These are phyloP conservation scores for Cucumis melo DNA, from an alignment of 306 rosid genomes.

Conservation along the genomic window DNA sequence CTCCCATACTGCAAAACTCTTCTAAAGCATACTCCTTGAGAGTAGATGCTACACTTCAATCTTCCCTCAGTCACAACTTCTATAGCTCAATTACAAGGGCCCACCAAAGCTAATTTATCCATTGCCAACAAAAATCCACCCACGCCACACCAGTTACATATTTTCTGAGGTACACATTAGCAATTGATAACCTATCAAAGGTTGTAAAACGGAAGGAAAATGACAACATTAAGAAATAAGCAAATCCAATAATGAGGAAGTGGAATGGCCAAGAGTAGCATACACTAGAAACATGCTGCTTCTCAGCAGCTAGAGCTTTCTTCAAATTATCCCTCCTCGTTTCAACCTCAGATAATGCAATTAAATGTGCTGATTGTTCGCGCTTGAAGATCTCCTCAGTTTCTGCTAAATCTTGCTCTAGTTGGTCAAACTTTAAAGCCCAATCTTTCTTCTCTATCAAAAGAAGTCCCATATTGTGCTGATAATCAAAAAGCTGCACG, in stretches of 20 bases:
- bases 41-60: background rate
- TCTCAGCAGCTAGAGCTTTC: constrained; percentile 47
- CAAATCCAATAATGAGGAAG: background rate
- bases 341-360: constrained; percentile 58
- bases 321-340: constrained; percentile 62
- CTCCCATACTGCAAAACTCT: background rate
- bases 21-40: background rate
- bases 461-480: constrained; percentile 84
- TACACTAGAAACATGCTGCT: constrained; percentile 62
- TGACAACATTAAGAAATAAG: background rate
- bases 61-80: background rate
- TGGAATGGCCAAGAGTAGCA: constrained; percentile 14
- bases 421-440: constrained; percentile 41
- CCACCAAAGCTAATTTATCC: background rate
- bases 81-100: background rate
- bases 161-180: background rate
- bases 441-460: constrained; percentile 76
- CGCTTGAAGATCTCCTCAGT: constrained; percentile 74
- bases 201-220: background rate
- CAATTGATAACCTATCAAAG: background rate
- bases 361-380: constrained; percentile 59
- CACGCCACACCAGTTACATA: background rate
- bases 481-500: constrained; percentile 74
- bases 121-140: background rate
- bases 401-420: constrained; percentile 49